Evolutionary conservation across 2,329 filamentous ascomycete species (phyloP), one percentile per base, ranked within the genome.

Genomic region (Penicillium sp.): DNA sequence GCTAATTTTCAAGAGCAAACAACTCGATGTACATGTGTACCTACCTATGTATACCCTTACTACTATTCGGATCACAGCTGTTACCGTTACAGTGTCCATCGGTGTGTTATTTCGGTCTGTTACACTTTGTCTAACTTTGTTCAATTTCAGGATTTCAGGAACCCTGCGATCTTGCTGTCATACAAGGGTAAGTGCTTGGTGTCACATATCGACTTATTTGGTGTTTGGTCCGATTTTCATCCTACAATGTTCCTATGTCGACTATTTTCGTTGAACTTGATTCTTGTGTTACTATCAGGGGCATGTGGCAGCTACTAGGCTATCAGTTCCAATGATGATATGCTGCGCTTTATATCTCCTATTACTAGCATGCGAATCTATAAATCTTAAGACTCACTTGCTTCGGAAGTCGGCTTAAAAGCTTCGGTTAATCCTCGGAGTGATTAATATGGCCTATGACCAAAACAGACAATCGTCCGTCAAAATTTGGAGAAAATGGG

Each of bases 71-170:
- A 13, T 23, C 33, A 25, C 29, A 19, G 6, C 35, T 43, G 56
- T 58, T 27, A 58, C 56, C 39, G 56, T 58, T 49, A 25, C 56
- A 55, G 19, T 23, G 25, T 21, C 42, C n/a, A 35, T 35, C 25
- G 29, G 33, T 13, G n/a, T 44, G 31, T 47, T 25, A 29, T 39
- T 42, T 54, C 31, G 44, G 42, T 19, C 23, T 17, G 38, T 58
- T 50, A 33, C 44, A 49, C 44, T 23, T 25, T 29, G 49, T 57
- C 29, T 27, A 36, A 58, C 39, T 53, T 19, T 45, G 17, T 29
- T 35, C 23, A 10, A 39, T 25, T 35, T 48, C 25, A n/a, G 17
- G n/a, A 27, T 21, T 35, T 48, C 13, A 41, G 27, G 44, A 49
- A 41, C 38, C 17, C 27, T 42, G 29, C 41, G 33, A 33, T 44